These are phyloP conservation scores for Thamnidium elegans DNA, from an alignment of 192 early-diverging fungal species.

Conservation along the genomic window DNA sequence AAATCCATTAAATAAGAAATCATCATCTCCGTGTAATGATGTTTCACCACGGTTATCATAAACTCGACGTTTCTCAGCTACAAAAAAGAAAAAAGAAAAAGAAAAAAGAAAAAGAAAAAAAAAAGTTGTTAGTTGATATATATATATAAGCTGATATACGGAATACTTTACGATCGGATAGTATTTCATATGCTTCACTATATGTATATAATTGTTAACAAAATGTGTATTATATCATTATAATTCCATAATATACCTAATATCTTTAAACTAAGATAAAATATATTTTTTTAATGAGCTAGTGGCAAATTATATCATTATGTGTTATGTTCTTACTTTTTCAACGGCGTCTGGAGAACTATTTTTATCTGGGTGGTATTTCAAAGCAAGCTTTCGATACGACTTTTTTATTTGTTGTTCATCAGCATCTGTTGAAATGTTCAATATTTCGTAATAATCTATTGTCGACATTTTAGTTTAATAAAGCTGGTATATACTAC, in stretches of 20 bases:
- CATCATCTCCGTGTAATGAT: background rate
- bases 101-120: background rate
- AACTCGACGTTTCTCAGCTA: constrained; percentile 6
- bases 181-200: constrained; percentile 19
- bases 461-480: background rate
- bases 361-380: constrained; percentile 71
- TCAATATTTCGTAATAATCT: constrained; percentile 80
- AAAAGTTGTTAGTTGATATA: background rate
- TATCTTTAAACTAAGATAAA: constrained; percentile 10
- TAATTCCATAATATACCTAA: constrained; percentile 4
- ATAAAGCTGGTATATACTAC: background rate
- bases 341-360: constrained; percentile 28
- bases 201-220: background rate
- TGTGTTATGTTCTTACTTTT: constrained; percentile 17
- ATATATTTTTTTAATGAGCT: background rate
- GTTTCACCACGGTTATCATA: background rate
- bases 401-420: constrained; percentile 79
- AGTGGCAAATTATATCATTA: background rate
- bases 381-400: constrained; percentile 50
- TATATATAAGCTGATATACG: background rate
- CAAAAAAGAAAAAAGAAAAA: background rate
- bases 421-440: constrained; percentile 65
- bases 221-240: no score
- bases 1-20: constrained; percentile 8
- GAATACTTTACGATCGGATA: constrained; percentile 10